These are phyloP conservation scores for Zangia roseola DNA, from an alignment of 768 basidiomycete genomes.

Conservation along the genomic window DNA sequence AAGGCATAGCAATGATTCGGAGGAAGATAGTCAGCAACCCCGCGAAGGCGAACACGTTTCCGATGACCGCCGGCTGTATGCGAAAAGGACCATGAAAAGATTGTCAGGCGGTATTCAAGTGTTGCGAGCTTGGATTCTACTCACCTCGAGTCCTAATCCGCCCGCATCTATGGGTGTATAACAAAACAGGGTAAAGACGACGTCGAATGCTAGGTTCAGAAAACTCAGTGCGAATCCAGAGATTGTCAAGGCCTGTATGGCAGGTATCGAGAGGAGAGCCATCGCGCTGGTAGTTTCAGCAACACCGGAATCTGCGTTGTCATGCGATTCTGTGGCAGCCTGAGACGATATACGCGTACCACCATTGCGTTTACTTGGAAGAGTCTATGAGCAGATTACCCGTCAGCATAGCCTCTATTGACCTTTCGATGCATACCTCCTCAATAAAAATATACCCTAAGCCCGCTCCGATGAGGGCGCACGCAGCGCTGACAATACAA, in stretches of 20 bases:
- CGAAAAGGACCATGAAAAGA: neutral
- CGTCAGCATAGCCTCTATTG: neutral
- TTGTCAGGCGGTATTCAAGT: neutral
- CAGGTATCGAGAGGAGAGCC: conserved; percentile 46
- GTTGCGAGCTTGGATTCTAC: conserved; percentile 11
- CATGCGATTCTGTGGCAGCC: neutral
- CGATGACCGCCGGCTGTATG: conserved; percentile 51
- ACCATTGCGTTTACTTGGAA: conserved; percentile 12
- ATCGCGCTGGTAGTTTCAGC: conserved; percentile 26
- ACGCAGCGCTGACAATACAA: conserved; percentile 12
- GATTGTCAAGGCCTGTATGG: conserved; percentile 49
- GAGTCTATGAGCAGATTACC: conserved; percentile 10
- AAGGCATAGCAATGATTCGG: conserved; percentile 53
- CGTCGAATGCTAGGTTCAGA: conserved; percentile 56
- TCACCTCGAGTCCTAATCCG: conserved; percentile 55
- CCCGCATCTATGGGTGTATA: conserved; percentile 56
- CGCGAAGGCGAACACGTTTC: conserved; percentile 51
- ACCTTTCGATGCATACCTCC: conserved; percentile 12
- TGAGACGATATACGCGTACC: neutral
- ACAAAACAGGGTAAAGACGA: conserved; percentile 64
- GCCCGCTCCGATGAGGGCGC: conserved; percentile 4
- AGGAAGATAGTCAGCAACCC: conserved; percentile 47
- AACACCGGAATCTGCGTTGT: neutral
- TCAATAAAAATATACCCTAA: conserved; percentile 20
- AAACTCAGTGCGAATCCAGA: conserved; percentile 53